Evolutionary conservation across 1,139 yeast genomes (phyloP).

Genomic region (Taphrina betulina): DNA sequence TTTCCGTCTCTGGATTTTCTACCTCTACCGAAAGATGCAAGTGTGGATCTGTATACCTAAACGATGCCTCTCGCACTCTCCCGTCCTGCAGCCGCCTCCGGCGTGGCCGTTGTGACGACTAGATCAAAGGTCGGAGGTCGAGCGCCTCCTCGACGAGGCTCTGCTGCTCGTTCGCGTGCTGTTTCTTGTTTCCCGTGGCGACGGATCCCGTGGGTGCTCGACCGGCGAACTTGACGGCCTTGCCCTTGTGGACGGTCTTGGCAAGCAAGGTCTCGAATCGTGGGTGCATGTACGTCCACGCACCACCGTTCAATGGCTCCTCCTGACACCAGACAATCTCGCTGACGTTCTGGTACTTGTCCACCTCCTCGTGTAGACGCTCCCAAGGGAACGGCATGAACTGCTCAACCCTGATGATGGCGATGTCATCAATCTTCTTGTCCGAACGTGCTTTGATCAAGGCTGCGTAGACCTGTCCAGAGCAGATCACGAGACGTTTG

Average conservation of each 20-base stretch:
- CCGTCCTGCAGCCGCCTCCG: too few relatives aligned
- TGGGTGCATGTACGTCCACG: constrained; percentile 76
- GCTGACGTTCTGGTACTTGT: constrained; percentile 75
- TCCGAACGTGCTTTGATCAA: constrained; percentile 83
- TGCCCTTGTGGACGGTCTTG: constrained; percentile 67
- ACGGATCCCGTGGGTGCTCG: constrained; percentile 98
- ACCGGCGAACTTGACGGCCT: constrained; percentile 80
- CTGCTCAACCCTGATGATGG: constrained; percentile 88
- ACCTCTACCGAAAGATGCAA: too few relatives aligned
- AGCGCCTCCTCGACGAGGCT: constrained; percentile 80
- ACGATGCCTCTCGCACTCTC: too few relatives aligned
- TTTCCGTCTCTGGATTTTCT: too few relatives aligned
- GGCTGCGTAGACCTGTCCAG: constrained; percentile 95
- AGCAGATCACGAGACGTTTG: constrained; percentile 76
- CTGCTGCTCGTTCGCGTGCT: constrained; percentile 86
- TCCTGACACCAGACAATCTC: constrained; percentile 98
- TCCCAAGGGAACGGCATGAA: constrained; percentile 98
- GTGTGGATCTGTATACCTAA: too few relatives aligned
- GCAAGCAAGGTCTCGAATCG: constrained; percentile 72
- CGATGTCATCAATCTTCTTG: constrained; percentile 74
- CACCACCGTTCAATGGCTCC: constrained; percentile 98
- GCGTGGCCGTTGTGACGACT: too few relatives aligned
- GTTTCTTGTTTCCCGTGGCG: constrained; percentile 93
- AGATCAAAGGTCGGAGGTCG: constrained; percentile 23
- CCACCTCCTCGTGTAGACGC: constrained; percentile 79